Evolutionary conservation across 2,329 filamentous ascomycete species (phyloP).

Genomic region (Rhynchosporium agropyri): DNA sequence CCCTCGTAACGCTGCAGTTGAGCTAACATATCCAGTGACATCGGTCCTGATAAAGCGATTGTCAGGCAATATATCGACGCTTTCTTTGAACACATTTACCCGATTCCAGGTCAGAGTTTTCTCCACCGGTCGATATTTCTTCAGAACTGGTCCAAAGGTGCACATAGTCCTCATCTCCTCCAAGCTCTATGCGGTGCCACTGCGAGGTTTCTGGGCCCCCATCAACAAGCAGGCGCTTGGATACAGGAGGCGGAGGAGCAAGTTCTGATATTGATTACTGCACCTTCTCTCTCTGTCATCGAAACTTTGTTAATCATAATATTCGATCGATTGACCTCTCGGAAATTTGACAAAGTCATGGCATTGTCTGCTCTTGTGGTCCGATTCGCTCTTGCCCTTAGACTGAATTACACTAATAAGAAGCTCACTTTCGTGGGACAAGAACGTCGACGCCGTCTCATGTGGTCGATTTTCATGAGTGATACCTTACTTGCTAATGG

Average conservation of each 20-base stretch:
- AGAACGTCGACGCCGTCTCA: constrained; percentile 5
- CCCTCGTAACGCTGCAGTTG: not conserved
- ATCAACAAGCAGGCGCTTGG: constrained; percentile 6
- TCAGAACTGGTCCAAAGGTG: constrained; percentile 8
- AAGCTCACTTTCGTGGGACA: constrained; percentile 9
- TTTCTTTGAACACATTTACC: constrained; percentile 7
- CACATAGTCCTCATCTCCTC: constrained; percentile 1
- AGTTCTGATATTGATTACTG: constrained; percentile 4
- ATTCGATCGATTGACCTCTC: constrained; percentile 5
- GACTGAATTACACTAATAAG: constrained; percentile 7
- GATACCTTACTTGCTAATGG: constrained; percentile 9
- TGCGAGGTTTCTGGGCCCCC: not conserved
- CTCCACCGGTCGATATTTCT: constrained; percentile 7
- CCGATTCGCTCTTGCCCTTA: constrained; percentile 2
- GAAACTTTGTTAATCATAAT: not conserved
- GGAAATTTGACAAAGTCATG: constrained; percentile 5
- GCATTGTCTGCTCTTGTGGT: constrained; percentile 7
- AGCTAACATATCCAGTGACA: not conserved
- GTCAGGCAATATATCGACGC: constrained; percentile 7
- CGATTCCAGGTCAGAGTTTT: constrained; percentile 6
- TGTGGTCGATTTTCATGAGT: constrained; percentile 11
- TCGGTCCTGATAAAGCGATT: not conserved
- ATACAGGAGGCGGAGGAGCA: constrained; percentile 6
- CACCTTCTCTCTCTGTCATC: not conserved
- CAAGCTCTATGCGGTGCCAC: constrained; percentile 7